These are phyloP conservation scores for Scheffersomyces stipitis DNA, from an alignment of 805 yeast species.

Conservation along the genomic window DNA sequence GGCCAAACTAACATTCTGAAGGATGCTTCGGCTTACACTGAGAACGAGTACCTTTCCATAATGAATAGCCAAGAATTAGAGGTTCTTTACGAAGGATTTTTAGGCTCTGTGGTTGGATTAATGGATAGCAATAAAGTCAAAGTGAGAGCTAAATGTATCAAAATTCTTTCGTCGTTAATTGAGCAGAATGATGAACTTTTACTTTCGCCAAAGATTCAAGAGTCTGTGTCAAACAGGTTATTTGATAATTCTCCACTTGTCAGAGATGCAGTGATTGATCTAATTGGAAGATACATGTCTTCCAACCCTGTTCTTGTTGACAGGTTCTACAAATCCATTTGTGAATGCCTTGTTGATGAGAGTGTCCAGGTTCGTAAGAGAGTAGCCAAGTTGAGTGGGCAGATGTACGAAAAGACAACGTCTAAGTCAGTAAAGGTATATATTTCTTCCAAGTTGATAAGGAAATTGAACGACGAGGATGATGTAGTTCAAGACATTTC, in stretches of 20 bases:
- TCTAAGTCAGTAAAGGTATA: constrained; percentile 33
- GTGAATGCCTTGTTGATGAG: constrained; percentile 53
- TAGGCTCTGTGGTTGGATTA: constrained; percentile 44
- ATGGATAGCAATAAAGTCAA: constrained; percentile 33
- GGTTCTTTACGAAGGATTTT: constrained; percentile 50
- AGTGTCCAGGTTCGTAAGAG: constrained; percentile 66
- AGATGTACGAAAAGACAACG: constrained; percentile 41
- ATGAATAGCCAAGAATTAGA: constrained; percentile 30
- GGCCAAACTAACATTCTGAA: no score
- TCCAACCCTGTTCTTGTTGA: constrained; percentile 45
- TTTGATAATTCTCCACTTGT: constrained; percentile 68
- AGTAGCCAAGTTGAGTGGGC: constrained; percentile 51
- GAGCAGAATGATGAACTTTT: constrained; percentile 53
- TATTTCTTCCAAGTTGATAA: constrained; percentile 53
- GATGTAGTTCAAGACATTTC: constrained; percentile 45
- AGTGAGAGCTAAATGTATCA: constrained; percentile 56
- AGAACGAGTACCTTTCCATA: not conserved
- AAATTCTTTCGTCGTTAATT: constrained; percentile 56
- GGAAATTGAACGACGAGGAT: constrained; percentile 70
- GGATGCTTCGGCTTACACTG: not conserved
- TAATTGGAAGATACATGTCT: constrained; percentile 51
- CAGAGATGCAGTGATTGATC: constrained; percentile 72
- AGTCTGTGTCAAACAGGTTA: constrained; percentile 51
- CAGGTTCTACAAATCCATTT: constrained; percentile 49
- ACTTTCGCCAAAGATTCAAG: constrained; percentile 48